These are phyloP conservation scores for Epichloe uncinata DNA, from an alignment of 2,329 filamentous ascomycete genomes.

Conservation along the genomic window DNA sequence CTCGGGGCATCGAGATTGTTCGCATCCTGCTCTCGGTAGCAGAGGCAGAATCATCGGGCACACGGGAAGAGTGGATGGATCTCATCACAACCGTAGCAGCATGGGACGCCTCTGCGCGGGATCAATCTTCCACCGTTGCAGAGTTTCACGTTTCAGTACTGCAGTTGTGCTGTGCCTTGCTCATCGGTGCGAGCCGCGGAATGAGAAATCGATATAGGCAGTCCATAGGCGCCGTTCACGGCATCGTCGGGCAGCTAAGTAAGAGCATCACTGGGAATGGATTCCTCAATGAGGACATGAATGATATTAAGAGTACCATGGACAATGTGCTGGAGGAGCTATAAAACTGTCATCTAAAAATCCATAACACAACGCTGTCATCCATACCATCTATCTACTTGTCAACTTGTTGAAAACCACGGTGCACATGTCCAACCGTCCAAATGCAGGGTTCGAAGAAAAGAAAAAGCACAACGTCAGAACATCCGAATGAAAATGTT, in stretches of 20 bases:
- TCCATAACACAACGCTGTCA: no score
- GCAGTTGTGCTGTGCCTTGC: constrained; percentile 41
- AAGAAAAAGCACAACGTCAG: no score
- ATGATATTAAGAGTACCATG: constrained; percentile 29
- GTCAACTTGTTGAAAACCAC: no score
- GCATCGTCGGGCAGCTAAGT: constrained; percentile 31
- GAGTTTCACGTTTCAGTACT: constrained; percentile 41
- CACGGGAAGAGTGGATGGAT: constrained; percentile 43
- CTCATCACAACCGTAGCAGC: constrained; percentile 37
- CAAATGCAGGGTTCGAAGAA: no score
- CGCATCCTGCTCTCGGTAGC: constrained; percentile 39
- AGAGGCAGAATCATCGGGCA: constrained; percentile 30
- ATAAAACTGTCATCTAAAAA: background rate
- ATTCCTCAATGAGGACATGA: constrained; percentile 27
- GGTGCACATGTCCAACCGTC: no score
- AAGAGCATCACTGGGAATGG: constrained; percentile 12
- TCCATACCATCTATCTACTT: no score
- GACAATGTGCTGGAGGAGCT: background rate
- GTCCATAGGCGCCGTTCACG: constrained; percentile 35
- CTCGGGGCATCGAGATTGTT: constrained; percentile 41
- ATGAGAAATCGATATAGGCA: constrained; percentile 37
- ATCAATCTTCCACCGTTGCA: constrained; percentile 15
- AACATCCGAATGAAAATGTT: no score
- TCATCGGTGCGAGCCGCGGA: constrained; percentile 31
- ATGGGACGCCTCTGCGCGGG: constrained; percentile 26